Evolutionary conservation across 352 stramenopile genomes (phyloP).

Genomic region (Globisporangium cederbergense): DNA sequence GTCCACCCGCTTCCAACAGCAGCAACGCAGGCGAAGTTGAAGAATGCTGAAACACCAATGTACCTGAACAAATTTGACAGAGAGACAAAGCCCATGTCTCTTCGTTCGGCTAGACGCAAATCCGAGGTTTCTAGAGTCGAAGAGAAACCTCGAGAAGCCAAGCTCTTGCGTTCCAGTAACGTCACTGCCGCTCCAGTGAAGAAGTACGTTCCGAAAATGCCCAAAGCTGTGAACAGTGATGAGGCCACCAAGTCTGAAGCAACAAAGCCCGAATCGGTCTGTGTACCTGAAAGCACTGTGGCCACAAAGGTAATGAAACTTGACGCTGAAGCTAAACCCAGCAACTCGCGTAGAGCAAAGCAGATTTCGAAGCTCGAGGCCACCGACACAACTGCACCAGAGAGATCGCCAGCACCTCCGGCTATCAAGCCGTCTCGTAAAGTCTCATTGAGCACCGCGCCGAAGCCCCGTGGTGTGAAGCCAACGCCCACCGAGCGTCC

Average conservation of each 20-base stretch:
- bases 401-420: background rate
- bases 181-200: background rate
- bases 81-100: background rate
- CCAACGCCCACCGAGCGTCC: background rate
- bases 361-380: background rate
- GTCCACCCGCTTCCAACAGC: background rate
- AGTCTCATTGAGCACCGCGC: background rate
- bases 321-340: background rate
- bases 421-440: background rate
- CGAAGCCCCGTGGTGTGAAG: background rate
- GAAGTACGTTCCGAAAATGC: conserved; percentile 2
- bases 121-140: background rate
- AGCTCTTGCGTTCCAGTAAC: background rate
- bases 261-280: background rate
- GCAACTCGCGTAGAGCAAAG: background rate
- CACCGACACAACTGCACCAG: background rate
- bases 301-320: background rate
- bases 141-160: background rate
- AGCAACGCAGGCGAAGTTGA: background rate
- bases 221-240: background rate
- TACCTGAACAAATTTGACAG: background rate
- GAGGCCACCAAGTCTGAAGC: background rate
- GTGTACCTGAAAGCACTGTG: background rate
- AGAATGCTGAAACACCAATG: background rate
- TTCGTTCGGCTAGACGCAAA: background rate